Conservation (phyloP, 192 early-diverging fungal species). For the Coemansia sp. region DNA sequence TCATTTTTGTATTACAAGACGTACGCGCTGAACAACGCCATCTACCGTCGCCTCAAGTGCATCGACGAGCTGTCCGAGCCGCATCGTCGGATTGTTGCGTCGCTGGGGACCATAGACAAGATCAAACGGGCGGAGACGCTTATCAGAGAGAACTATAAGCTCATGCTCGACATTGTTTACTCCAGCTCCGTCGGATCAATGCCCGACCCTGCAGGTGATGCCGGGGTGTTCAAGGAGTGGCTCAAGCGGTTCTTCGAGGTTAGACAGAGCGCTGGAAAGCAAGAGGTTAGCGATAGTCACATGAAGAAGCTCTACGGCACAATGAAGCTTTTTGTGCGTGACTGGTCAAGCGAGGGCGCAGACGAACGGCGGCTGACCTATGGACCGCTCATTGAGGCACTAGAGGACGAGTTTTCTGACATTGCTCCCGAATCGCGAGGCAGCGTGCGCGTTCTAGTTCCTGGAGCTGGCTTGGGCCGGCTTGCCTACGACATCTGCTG, state of each 20-base stretch:
- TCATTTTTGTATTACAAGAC: constrained; percentile 67
- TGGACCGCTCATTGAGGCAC: constrained; percentile 72
- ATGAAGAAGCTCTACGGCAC: constrained; percentile 91
- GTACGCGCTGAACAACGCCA: constrained; percentile 60
- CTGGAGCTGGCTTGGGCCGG: constrained; percentile 95
- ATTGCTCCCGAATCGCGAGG: constrained; percentile 54
- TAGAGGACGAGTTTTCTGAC: constrained; percentile 62
- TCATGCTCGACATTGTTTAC: constrained; percentile 51
- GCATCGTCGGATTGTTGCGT: constrained; percentile 57
- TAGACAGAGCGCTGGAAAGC: constrained; percentile 25
- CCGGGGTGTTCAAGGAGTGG: constrained; percentile 27
- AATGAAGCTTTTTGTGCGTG: constrained; percentile 91
- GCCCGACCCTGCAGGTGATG: constrained; percentile 16
- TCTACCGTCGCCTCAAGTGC: constrained; percentile 63
- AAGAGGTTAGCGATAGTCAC: constrained; percentile 64
- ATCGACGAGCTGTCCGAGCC: constrained; percentile 64
- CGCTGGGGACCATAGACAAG: constrained; percentile 64
- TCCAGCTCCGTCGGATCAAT: constrained; percentile 31
- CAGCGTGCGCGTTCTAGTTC: constrained; percentile 75
- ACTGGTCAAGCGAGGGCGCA: constrained; percentile 88
- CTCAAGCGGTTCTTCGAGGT: constrained; percentile 23
- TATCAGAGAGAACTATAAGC: constrained; percentile 61
- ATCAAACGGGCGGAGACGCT: constrained; percentile 63
- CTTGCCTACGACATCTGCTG: constrained; percentile 90
- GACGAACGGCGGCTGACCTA: constrained; percentile 79